These are phyloP conservation scores for Hemileia vastatrix DNA, from an alignment of 1,284 basidiomycete species.

Conservation along the genomic window DNA sequence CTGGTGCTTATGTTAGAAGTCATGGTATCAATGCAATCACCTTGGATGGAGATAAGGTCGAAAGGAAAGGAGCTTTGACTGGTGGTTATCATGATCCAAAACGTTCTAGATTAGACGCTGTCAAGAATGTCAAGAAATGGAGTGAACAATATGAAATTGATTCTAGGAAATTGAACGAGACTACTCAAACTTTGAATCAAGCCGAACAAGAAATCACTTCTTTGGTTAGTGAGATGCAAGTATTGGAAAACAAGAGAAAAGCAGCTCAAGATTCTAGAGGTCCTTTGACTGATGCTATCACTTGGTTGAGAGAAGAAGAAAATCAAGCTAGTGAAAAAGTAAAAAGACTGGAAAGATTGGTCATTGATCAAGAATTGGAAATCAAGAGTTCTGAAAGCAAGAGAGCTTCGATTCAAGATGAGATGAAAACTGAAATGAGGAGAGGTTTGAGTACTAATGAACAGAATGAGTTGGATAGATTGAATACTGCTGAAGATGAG, in stretches of 20 bases:
- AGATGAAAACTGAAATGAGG: conserved; percentile 66
- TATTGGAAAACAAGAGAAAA: conserved; percentile 59
- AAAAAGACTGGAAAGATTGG: conserved; percentile 57
- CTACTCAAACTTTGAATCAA: conserved; percentile 58
- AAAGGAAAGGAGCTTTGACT: conserved; percentile 86
- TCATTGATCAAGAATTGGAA: conserved; percentile 66
- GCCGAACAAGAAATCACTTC: conserved; percentile 81
- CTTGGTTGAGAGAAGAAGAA: conserved; percentile 58
- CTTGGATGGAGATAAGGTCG: conserved; percentile 91
- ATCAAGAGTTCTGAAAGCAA: conserved; percentile 53
- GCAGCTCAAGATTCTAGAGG: conserved; percentile 63
- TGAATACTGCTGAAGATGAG: conserved; percentile 65
- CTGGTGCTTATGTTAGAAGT: conserved; percentile 85
- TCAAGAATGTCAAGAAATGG: conserved; percentile 70
- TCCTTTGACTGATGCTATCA: conserved; percentile 57
- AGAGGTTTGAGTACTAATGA: conserved; percentile 66
- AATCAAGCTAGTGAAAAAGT: conserved; percentile 60
- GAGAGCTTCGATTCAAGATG: conserved; percentile 58
- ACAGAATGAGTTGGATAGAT: conserved; percentile 56
- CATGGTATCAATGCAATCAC: conserved; percentile 95
- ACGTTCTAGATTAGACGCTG: conserved; percentile 76
- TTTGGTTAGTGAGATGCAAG: conserved; percentile 63
- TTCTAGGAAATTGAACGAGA: conserved; percentile 58
- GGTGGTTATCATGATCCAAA: conserved; percentile 92
- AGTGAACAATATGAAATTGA: conserved; percentile 61